Base-by-base conservation (phyloP, 2,329 filamentous ascomycete genomes). In the Alternaria rosae region DNA sequence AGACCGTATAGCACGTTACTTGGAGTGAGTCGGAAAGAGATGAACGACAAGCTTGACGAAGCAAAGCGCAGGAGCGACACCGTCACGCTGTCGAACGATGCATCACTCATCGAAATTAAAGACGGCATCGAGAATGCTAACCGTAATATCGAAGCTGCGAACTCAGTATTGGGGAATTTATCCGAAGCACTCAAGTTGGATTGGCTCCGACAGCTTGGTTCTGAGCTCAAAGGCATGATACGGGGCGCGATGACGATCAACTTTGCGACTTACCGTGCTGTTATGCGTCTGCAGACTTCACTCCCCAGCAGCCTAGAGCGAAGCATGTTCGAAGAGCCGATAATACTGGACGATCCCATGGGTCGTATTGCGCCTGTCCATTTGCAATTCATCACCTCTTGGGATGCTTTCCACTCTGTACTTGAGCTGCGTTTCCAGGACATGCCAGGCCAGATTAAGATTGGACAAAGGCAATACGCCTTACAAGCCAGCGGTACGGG, bases 81-180 rank as follows among this genome's bases (percentile, higher is more conserved):
- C 2, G 12, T 13, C 8, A 44, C n/a, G 6, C 26, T 43, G 6
- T 41, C n/a, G 8, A 38, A 44, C 2, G 25, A 32, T 7, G 6
- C 41, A 32, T 11, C 41, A 25, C 38, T 44, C 5, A 3, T 12
- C 4, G 6, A 13, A 20, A 45, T 45, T 41, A 54, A 25, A 35
- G 12, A 35, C 3, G 21, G 41, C 3, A 44, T 54, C 2, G 3
- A 17, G 1, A n/a, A 12, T 13, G 41, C 41, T 3, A 35, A 45
- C 11, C 2, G 4, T 0, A 45, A 54, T 1, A 54, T 45, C 17
- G 17, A 54, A 6, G 41, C 25, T 6, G 20, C 5, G 2, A 54
- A 20, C 4, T 44, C 26, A 1, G 12, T 45, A 1, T 45, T 54
- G 2, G 3, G 0, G 1, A 45, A 35, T 0, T 2, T 54, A 0